phyloP scores from a whole-genome alignment of 2,329 filamentous ascomycete genomes.

The Thermoascus crustaceus region DNA sequence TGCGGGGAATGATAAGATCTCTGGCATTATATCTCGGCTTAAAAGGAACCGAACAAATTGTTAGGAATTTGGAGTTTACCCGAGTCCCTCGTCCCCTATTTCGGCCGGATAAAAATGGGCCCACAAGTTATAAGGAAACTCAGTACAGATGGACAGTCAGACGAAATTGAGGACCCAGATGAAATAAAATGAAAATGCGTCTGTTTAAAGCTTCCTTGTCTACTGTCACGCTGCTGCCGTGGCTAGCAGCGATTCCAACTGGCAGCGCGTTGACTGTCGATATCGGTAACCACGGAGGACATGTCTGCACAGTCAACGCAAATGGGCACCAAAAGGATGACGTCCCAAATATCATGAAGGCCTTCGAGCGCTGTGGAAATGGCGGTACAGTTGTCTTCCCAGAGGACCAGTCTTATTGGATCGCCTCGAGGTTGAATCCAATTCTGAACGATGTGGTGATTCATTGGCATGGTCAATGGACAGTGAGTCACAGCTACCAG shows the following conservation, averaged over 20 bases:
- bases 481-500: conserved; percentile 21
- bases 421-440: conserved; percentile 43
- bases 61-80: too few relatives aligned
- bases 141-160: too few relatives aligned
- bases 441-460: conserved; percentile 43
- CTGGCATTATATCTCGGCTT: too few relatives aligned
- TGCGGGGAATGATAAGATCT: too few relatives aligned
- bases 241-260: conserved; percentile 2
- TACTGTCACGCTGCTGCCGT: background rate
- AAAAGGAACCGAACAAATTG: too few relatives aligned
- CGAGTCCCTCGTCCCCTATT: too few relatives aligned
- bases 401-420: conserved; percentile 43
- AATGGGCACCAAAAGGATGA: conserved; percentile 32
- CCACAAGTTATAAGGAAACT: too few relatives aligned
- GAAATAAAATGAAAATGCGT: conserved; percentile 4
- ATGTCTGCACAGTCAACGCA: conserved; percentile 34
- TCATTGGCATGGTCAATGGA: conserved; percentile 48
- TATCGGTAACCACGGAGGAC: too few relatives aligned
- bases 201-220: conserved; percentile 2
- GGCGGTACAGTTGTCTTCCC: conserved; percentile 45
- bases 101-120: too few relatives aligned
- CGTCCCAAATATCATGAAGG: conserved; percentile 33
- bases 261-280: conserved; percentile 3
- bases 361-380: conserved; percentile 33
- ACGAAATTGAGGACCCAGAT: too few relatives aligned